A percentile compares a stretch with the other conserved stretches of the same genome.
These are phyloP conservation scores for Candida multigemmis DNA, from an alignment of 805 yeast species.

Conservation along the genomic window DNA sequence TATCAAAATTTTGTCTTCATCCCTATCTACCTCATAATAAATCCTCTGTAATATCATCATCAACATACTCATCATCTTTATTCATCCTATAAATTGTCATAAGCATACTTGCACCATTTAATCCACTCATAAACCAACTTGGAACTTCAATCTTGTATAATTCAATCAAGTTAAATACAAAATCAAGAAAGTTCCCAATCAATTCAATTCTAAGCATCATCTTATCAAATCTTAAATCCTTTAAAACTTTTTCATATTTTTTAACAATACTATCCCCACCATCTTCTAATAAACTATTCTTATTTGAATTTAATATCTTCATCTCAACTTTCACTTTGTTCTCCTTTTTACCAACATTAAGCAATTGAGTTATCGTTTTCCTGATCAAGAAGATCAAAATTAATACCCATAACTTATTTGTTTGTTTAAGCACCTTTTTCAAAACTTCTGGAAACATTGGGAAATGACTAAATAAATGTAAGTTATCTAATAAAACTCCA, in stretches of 20 bases:
- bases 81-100: conserved; percentile 43
- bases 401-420: conserved; percentile 35
- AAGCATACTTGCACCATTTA: conserved; percentile 33
- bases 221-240: conserved; percentile 33
- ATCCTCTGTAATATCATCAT: conserved; percentile 34
- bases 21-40: conserved; percentile 12
- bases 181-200: conserved; percentile 32
- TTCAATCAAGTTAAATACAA: conserved; percentile 31
- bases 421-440: conserved; percentile 23
- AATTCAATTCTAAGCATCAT: conserved; percentile 32
- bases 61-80: conserved; percentile 36
- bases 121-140: conserved; percentile 30
- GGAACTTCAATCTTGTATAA: conserved; percentile 25
- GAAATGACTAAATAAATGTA: conserved; percentile 30
- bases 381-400: conserved; percentile 30
- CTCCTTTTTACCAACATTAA: conserved; percentile 30
- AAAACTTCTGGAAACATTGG: conserved; percentile 34
- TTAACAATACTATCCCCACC: conserved; percentile 13
- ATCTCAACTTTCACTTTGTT: conserved; percentile 28
- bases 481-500: conserved; percentile 31
- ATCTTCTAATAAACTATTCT: conserved; percentile 10
- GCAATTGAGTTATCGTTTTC: conserved; percentile 31
- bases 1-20: too few relatives aligned
- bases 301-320: conserved; percentile 16
- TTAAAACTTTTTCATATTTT: conserved; percentile 29